Base-by-base conservation (phyloP, 495 filamentous ascomycete species). In the Parmelia sp. region DNA sequence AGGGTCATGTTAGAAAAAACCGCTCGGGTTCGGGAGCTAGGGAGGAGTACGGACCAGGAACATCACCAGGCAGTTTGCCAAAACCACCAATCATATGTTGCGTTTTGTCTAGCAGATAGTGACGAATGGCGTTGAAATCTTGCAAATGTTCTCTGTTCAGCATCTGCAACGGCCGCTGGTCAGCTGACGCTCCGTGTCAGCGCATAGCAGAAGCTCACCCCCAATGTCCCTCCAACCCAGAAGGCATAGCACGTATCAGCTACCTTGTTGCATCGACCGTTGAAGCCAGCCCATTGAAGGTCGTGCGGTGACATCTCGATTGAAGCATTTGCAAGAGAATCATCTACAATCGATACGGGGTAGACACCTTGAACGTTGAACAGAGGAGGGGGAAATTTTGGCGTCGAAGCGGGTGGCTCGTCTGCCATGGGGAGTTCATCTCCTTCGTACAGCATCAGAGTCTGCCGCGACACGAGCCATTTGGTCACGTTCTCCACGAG, bases 191-290 rank as follows among this genome's bases (percentile, higher is more conserved):
- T 58, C 29, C 8, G 33, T 2, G 35, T 21, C 47, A 61, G 42
- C 40, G 23, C 14, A 61, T 62, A 37, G 64, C 21, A 39, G 55
- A 9, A 35, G 57, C 78, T 68, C 78, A 90, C 84, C 58, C 74
- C 76, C 10, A 97, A 74, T 9, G 90, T 84, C 15, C 83, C 92
- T 35, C 80, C 80, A 3, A 88, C 89, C 94, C 94, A 98, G 79
- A 91, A 98, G 9, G 83, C 85, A 74, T 98, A 97, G 74, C 94
- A 98, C 2, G 93, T 97, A 75, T 98, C 94, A 25, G 87, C 86
- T 17, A 84, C 73, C 71, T 98, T 98, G 76, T 96, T 96, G 65
- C 81, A 83, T 40, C 94, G 85, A 51, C 94, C 94, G 69, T 93
- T 96, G 72, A 95, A 90, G 29, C 90, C 93, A 10, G 82, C 80